Evolutionary conservation across 1,284 basidiomycete genomes (phyloP).

Genomic region (Ustilago bromivora): DNA sequence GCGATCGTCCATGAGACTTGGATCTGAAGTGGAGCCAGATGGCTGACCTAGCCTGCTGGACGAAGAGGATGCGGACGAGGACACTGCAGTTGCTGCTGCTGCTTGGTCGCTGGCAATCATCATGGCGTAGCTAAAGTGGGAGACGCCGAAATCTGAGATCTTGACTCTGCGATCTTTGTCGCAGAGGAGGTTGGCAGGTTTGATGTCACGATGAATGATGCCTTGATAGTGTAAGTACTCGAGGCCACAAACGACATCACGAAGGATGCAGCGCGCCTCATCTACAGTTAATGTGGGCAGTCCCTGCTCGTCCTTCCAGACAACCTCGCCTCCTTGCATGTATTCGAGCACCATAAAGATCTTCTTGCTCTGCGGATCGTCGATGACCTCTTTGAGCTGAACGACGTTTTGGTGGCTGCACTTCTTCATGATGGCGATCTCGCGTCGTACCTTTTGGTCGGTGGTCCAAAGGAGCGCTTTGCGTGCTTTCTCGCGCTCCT

Average conservation of each 20-base stretch:
- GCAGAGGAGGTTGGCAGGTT: conserved; percentile 96
- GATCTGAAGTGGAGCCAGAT: conserved; percentile 66
- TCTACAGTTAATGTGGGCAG: conserved; percentile 82
- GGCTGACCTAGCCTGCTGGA: conserved; percentile 15
- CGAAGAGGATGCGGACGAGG: conserved; percentile 21
- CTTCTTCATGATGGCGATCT: conserved; percentile 99
- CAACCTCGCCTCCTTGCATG: conserved; percentile 91
- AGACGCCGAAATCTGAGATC: conserved; percentile 97
- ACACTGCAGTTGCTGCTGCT: conserved; percentile 16
- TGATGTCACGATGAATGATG: conserved; percentile 99
- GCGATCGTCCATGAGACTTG: conserved; percentile 79
- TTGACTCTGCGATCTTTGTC: conserved; percentile 86
- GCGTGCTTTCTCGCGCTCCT: conserved; percentile 54
- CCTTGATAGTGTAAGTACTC: conserved; percentile 96
- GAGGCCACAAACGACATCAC: conserved; percentile 91
- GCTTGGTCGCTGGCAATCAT: conserved; percentile 52
- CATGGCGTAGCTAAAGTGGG: conserved; percentile 87
- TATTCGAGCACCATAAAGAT: conserved; percentile 99
- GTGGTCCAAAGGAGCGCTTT: conserved; percentile 65
- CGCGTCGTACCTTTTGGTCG: conserved; percentile 66
- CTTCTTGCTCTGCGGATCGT: conserved; percentile 88
- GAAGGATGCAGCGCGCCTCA: conserved; percentile 85
- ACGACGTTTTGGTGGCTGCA: conserved; percentile 89
- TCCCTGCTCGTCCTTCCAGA: conserved; percentile 76
- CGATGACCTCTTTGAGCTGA: conserved; percentile 91